Conservation (phyloP, 257 asterid genomes). For the Forsythia viridissima region DNA sequence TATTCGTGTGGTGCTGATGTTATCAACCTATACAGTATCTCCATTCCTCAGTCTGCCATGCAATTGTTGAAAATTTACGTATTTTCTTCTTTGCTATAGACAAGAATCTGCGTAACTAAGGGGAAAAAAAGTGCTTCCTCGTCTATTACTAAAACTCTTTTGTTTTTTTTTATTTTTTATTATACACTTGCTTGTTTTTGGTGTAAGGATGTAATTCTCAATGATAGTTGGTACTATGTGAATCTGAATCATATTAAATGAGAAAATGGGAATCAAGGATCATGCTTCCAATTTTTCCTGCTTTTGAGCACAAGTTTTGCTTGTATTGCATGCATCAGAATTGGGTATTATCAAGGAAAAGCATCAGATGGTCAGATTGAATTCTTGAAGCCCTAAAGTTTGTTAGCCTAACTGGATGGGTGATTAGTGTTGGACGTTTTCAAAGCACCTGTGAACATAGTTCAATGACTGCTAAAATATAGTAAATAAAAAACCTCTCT, state of each 20-base stretch:
- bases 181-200: background rate
- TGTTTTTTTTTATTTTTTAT: background rate
- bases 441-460: background rate
- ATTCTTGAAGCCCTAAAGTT: background rate
- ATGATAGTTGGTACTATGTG: background rate
- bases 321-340: background rate
- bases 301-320: background rate
- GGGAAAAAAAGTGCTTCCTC: background rate
- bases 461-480: background rate
- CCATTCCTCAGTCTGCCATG: background rate
- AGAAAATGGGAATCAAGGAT: background rate
- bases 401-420: background rate
- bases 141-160: background rate
- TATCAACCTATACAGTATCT: background rate
- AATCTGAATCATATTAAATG: background rate
- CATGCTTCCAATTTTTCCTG: background rate
- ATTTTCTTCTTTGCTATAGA: background rate
- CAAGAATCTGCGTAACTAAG: background rate
- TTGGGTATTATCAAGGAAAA: background rate
- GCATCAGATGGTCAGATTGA: background rate
- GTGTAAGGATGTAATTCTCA: background rate
- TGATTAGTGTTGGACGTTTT: background rate
- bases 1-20: background rate
- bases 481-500: background rate
- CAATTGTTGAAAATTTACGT: background rate